phyloP scores from a whole-genome alignment of 768 basidiomycete species.

The Xerocomellus intermedius region DNA sequence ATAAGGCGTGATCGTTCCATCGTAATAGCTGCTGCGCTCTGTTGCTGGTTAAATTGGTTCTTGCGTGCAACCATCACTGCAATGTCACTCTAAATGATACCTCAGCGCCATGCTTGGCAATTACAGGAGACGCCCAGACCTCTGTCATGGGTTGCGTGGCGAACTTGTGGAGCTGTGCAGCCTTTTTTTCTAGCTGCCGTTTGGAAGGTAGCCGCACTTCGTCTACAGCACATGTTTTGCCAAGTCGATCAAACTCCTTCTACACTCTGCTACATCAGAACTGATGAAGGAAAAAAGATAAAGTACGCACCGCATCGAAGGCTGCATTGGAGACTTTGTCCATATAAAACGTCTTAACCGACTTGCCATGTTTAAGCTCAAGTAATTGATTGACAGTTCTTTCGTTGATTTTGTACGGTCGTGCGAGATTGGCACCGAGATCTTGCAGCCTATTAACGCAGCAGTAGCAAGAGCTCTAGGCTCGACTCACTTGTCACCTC shows the following conservation, averaged over 20 bases:
- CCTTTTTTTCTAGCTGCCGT: slow-evolving; percentile 64
- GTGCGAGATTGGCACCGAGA: slow-evolving; percentile 49
- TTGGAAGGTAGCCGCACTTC: slow-evolving; percentile 67
- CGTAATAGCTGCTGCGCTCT: slow-evolving; percentile 34
- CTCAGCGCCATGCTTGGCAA: slow-evolving; percentile 9
- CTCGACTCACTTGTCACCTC: slow-evolving; percentile 67
- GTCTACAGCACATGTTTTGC: slow-evolving; percentile 43
- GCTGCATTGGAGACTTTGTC: slow-evolving; percentile 81
- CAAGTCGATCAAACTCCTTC: slow-evolving; percentile 73
- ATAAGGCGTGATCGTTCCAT: slow-evolving; percentile 66
- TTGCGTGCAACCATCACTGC: slow-evolving; percentile 75
- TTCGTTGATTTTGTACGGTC: slow-evolving; percentile 73
- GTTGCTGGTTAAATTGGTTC: slow-evolving; percentile 40
- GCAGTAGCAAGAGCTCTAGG: neutral
- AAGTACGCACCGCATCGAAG: slow-evolving; percentile 56
- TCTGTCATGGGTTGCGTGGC: slow-evolving; percentile 71
- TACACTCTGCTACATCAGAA: slow-evolving; percentile 30
- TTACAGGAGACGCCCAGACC: slow-evolving; percentile 41
- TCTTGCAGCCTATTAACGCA: slow-evolving; percentile 37
- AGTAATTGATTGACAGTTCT: slow-evolving; percentile 62
- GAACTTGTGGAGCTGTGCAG: slow-evolving; percentile 57
- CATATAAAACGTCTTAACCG: slow-evolving; percentile 63
- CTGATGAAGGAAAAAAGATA: neutral
- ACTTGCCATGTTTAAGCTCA: slow-evolving; percentile 75
- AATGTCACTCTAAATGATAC: slow-evolving; percentile 66